phyloP scores from a whole-genome alignment of 2,329 filamentous ascomycete genomes.

The Trichoderma aggressivum region DNA sequence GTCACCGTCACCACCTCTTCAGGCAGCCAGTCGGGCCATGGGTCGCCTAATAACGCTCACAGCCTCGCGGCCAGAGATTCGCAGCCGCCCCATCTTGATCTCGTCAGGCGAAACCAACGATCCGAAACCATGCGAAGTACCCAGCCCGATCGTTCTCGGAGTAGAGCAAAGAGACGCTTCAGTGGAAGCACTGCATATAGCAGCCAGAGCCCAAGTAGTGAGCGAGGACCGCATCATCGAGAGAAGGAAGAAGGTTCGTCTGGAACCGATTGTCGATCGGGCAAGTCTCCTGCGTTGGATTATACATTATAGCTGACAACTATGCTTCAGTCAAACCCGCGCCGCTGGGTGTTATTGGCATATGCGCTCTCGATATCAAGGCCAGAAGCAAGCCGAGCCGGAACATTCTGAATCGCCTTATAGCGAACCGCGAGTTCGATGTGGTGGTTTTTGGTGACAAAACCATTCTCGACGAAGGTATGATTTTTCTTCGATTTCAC shows the following conservation, averaged over 20 bases:
- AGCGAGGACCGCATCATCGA: constrained; percentile 54
- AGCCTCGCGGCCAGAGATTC: constrained; percentile 46
- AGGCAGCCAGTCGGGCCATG: constrained; percentile 39
- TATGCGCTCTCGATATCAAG: constrained; percentile 94
- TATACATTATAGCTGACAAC: background rate
- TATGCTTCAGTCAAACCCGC: constrained; percentile 49
- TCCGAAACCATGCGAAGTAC: constrained; percentile 37
- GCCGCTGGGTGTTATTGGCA: constrained; percentile 71
- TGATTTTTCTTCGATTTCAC: constrained; percentile 24
- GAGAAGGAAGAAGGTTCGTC: constrained; percentile 55
- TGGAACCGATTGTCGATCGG: background rate
- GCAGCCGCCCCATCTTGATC: constrained; percentile 41
- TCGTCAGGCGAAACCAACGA: constrained; percentile 44
- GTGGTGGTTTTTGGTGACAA: constrained; percentile 98
- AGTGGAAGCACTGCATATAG: constrained; percentile 80
- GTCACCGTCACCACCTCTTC: constrained; percentile 54
- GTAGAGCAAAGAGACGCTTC: constrained; percentile 68
- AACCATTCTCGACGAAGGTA: constrained; percentile 89
- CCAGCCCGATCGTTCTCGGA: constrained; percentile 59
- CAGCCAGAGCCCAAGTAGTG: constrained; percentile 75
- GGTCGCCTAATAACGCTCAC: constrained; percentile 35
- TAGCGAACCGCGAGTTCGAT: constrained; percentile 89
- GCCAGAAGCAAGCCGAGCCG: constrained; percentile 94
- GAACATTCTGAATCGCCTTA: constrained; percentile 90
- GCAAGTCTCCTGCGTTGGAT: background rate